Evolutionary conservation across 108 stramenopile genomes (phyloP).

Genomic region (Nitzschia palea): DNA sequence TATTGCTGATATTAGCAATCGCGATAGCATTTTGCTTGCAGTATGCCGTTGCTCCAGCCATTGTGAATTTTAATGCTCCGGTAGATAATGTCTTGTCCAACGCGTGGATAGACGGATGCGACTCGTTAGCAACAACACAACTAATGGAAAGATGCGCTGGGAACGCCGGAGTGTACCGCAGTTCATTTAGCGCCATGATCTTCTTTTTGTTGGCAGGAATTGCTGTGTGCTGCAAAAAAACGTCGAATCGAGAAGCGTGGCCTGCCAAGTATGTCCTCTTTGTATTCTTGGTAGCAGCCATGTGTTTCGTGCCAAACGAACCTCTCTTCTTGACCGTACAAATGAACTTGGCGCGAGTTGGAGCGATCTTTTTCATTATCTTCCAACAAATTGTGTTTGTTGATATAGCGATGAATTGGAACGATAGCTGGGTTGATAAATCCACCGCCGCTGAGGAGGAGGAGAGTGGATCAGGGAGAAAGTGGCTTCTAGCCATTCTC

Average conservation of each 20-base stretch:
- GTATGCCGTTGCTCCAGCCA: constrained; percentile 64
- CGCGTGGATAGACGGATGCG: constrained; percentile 70
- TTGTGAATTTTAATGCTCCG: constrained; percentile 33
- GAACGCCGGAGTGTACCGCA: constrained; percentile 77
- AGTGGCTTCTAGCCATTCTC: constrained; percentile 84
- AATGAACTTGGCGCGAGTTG: constrained; percentile 71
- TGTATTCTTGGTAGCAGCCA: constrained; percentile 53
- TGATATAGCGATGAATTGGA: constrained; percentile 88
- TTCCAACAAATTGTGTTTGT: constrained; percentile 83
- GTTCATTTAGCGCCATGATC: constrained; percentile 49
- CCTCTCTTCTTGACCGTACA: constrained; percentile 69
- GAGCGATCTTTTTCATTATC: constrained; percentile 71
- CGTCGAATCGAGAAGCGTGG: constrained; percentile 84
- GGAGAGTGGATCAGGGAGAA: constrained; percentile 68
- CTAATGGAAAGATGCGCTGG: constrained; percentile 66
- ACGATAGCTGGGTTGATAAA: constrained; percentile 83
- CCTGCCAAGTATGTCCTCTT: constrained; percentile 81
- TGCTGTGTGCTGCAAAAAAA: constrained; percentile 61
- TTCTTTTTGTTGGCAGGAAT: constrained; percentile 74
- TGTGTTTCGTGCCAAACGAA: constrained; percentile 79
- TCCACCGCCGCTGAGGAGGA: constrained; percentile 68
- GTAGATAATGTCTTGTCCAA: constrained; percentile 46
- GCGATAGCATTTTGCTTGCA: constrained; percentile 69
- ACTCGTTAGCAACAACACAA: constrained; percentile 29
- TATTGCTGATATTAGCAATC: constrained; percentile 62